phyloP scores from a whole-genome alignment of 805 yeast species.

The Teunomyces lycoperdinae region DNA sequence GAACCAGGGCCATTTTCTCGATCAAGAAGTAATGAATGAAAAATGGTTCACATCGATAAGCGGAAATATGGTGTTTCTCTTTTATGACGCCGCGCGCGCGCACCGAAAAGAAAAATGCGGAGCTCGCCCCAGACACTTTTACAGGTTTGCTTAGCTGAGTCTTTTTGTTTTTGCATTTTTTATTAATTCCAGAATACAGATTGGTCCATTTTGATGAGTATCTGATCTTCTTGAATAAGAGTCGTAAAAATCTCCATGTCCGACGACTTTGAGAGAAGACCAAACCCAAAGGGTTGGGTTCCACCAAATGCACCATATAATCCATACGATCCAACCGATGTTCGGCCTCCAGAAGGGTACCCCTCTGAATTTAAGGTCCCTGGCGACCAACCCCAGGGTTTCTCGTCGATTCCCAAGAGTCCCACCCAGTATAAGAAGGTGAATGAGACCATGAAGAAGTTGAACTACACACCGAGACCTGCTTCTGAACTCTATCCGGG shows the following conservation, averaged over 20 bases:
- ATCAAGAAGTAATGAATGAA: background rate
- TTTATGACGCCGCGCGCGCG: background rate
- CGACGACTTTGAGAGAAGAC: constrained; percentile 51
- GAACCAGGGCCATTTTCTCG: constrained; percentile 13
- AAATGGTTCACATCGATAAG: no score
- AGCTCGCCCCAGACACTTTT: background rate
- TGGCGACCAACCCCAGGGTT: constrained; percentile 52
- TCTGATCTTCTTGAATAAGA: background rate
- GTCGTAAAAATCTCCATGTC: background rate
- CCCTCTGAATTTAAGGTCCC: constrained; percentile 79
- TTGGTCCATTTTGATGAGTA: background rate
- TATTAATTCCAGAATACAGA: background rate
- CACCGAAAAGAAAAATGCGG: no score
- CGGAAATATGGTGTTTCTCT: no score
- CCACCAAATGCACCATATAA: constrained; percentile 83
- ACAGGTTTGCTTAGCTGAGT: background rate
- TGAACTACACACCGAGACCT: constrained; percentile 79
- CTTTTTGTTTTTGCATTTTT: background rate
- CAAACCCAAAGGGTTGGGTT: constrained; percentile 77
- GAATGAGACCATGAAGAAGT: constrained; percentile 67
- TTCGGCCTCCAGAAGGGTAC: constrained; percentile 78
- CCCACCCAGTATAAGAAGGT: constrained; percentile 67
- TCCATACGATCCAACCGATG: constrained; percentile 77
- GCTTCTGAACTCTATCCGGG: constrained; percentile 73
- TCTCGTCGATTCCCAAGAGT: constrained; percentile 58